Base-by-base conservation (phyloP, 192 early-diverging fungal species). In the Coemansia umbellata region DNA sequence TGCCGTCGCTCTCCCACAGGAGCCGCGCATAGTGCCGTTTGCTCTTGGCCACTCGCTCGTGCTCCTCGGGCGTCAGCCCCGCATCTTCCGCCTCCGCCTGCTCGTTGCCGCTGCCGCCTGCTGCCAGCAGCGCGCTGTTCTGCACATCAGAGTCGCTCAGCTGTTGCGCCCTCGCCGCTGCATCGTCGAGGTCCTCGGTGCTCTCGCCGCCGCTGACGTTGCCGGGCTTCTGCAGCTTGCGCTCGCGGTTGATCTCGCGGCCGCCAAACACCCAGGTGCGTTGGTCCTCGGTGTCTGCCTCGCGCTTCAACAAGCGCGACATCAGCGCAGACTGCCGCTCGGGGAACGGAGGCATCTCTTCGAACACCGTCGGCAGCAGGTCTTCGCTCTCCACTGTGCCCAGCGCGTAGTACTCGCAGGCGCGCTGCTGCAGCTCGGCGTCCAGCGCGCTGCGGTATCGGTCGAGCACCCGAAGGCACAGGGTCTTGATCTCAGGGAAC, bases 291-390 rank as follows among this genome's bases (percentile, higher is more conserved):
- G 95, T 97, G 66, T 93, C 88, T 8, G 85, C 77, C 7, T 91
- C 85, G 58, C 91, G 87, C 63, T 91, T 87, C 11, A 93, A 86
- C 55, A 99, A 69, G 14, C 86, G 61, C 4, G 82, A 84, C 37
- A 98, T 65, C 37, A 99, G 75, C 1, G 91, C 87, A 1, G 94
- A 97, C 62, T 94, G 93, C 19, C 91, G 83, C 58, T 94, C 92
- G 2, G 93, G 90, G 77, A 92, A 99, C 31, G 91, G 91, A 40
- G 97, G 97, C 92, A 99, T 99, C 67, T 98, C 95, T 55, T 97
- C 97, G 60, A 94, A 95, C 21, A 95, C 88, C 1, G 87, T 88
- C 31, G 94, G 91, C 21, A 99, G 61, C 24, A 98, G 76, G 18
- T 91, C 89, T 19, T 95, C 93, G 19, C 83, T 87, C n/a, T 87